Percentiles rank a stretch among this genome's conserved stretches.
Conservation (phyloP, 768 basidiomycete genomes). For the Suillus cothurnatus region DNA sequence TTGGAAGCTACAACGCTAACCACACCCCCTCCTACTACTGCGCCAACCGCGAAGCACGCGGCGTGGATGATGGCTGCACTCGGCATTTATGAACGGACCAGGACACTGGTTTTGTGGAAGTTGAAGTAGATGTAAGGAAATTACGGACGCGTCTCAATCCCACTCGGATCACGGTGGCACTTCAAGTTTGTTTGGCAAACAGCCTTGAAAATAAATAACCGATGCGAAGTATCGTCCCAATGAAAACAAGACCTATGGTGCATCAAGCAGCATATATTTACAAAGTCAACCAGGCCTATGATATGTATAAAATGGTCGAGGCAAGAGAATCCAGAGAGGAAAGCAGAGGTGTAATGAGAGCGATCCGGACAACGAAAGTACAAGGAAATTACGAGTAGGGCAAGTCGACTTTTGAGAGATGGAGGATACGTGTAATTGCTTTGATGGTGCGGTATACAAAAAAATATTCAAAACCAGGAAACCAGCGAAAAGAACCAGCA, state of each 20-base stretch:
- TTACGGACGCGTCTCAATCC: background rate
- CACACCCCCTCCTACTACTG: slow-evolving; percentile 77
- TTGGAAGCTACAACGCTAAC: slow-evolving; percentile 49
- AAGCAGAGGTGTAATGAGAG: slow-evolving; percentile 17
- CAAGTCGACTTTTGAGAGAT: slow-evolving; percentile 7
- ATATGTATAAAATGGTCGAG: slow-evolving; percentile 21
- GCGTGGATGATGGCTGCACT: slow-evolving; percentile 55
- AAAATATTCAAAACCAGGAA: background rate
- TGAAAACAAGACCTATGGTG: slow-evolving; percentile 13
- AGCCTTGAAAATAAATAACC: slow-evolving; percentile 6
- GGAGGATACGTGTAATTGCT: slow-evolving; percentile 1
- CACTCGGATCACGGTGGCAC: background rate
- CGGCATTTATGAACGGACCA: slow-evolving; percentile 38
- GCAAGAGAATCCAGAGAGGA: slow-evolving; percentile 13
- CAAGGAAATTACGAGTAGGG: slow-evolving; percentile 9
- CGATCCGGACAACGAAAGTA: slow-evolving; percentile 9
- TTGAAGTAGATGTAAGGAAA: background rate
- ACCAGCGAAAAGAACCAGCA: background rate
- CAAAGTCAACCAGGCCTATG: slow-evolving; percentile 24
- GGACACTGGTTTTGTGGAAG: background rate
- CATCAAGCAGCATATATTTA: slow-evolving; percentile 29
- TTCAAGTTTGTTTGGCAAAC: slow-evolving; percentile 5
- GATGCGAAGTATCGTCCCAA: background rate
- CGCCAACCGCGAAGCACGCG: slow-evolving; percentile 82
- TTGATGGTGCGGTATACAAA: slow-evolving; percentile 8